Base-by-base conservation (phyloP, 768 basidiomycete genomes). In the Dacryopinax primogenitus region DNA sequence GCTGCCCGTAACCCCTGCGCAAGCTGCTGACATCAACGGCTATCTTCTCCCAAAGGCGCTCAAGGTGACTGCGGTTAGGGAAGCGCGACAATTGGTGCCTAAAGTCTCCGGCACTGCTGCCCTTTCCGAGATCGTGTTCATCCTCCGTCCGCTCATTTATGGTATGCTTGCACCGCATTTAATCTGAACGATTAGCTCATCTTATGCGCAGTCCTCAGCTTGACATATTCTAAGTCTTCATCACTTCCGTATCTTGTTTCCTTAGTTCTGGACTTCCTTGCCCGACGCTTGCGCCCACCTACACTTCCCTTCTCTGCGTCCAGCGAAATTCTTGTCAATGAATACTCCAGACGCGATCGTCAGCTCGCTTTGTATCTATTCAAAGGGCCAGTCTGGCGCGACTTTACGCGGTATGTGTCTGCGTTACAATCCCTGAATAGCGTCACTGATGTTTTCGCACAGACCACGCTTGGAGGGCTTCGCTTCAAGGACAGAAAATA, bases 321-420 rank as follows among this genome's bases (percentile, higher is more conserved):
- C 88, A 91, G 74, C 81, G 87, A 62, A 75, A 82, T 72, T 1
- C 67, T 72, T 0, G 65, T 70, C 1, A 64, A 72, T 15, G 92
- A 94, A 72, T 89, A 94, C 70, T 87, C 90, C 15, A 81, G 83
- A 64, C 79, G 91, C 69, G 93, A 96, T 74, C 81, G 85, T 63
- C 87, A 90, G 69, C 80, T 95, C 67, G 71, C 88, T 11, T 90
- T 87, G 86, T 92, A 92, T 72, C 80, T 94, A 45, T 75, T 95
- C 67, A 85, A 90, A 41, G 92, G 92, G 21, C 84, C 87, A 21
- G 83, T 94, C 63, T 96, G 93, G 93, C 77, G 84, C 66, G 78
- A 80, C 11, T 91, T 84, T 76, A 90, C 90, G 37, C 78, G 83
- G 90, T 87, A 67, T 64, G 79, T 61, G 68, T 33, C 26, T 62